phyloP scores from a whole-genome alignment of 2,329 filamentous ascomycete genomes.

The Pseudogymnoascus sp. region DNA sequence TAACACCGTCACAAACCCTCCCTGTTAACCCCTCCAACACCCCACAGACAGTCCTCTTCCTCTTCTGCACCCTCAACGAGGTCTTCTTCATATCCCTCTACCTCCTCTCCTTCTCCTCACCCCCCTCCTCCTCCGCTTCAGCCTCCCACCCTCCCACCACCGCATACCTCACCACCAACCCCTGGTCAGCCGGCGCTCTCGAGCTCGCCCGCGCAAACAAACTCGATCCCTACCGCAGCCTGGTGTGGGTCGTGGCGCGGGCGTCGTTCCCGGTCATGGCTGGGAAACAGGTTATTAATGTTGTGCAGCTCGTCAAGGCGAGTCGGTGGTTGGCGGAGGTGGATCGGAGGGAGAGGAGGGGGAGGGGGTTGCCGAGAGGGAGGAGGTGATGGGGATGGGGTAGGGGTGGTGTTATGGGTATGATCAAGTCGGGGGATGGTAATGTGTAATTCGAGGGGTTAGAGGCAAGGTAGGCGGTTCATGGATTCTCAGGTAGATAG shows the following conservation, averaged over 20 bases:
- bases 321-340: slow-evolving; percentile 88
- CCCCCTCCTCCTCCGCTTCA: slow-evolving; percentile 53
- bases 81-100: slow-evolving; percentile 98
- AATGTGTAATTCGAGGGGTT: too few relatives aligned
- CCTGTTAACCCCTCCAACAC: not conserved
- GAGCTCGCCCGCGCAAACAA: slow-evolving; percentile 93
- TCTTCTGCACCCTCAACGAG: slow-evolving; percentile 86
- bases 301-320: slow-evolving; percentile 89
- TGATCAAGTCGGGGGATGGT: too few relatives aligned
- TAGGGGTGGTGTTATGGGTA: too few relatives aligned
- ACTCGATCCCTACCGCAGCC: slow-evolving; percentile 57
- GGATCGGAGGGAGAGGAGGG: slow-evolving; percentile 60
- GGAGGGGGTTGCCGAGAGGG: slow-evolving; percentile 44
- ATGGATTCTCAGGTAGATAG: too few relatives aligned
- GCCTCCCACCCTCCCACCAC: slow-evolving; percentile 60
- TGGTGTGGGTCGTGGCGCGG: slow-evolving; percentile 70
- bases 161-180: slow-evolving; percentile 70
- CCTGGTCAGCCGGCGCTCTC: slow-evolving; percentile 85
- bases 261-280: slow-evolving; percentile 82
- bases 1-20: slow-evolving; percentile 13
- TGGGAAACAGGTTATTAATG: slow-evolving; percentile 87
- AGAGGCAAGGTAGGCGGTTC: too few relatives aligned
- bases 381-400: slow-evolving; percentile 16
- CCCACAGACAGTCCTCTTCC: slow-evolving; percentile 76
- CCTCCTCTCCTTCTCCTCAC: slow-evolving; percentile 92